Evolutionary conservation across 768 basidiomycete genomes (phyloP).

Genomic region (Polyporus arcularius): DNA sequence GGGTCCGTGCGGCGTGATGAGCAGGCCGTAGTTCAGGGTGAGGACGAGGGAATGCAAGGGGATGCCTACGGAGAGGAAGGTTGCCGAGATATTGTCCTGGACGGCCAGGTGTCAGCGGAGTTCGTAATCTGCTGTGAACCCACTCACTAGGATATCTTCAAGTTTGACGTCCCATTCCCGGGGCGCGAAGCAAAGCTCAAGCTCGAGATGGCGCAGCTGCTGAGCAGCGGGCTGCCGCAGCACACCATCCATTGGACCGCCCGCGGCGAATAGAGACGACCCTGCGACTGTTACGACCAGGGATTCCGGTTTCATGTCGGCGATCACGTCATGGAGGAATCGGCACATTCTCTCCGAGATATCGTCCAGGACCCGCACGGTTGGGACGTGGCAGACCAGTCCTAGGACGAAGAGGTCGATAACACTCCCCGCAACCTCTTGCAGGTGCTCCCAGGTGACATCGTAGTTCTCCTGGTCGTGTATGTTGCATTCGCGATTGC

Average conservation of each 20-base stretch:
- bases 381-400: constrained; percentile 7
- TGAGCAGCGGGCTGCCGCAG: neutral
- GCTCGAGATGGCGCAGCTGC: neutral
- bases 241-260: neutral
- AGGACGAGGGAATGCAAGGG: constrained; percentile 6
- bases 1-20: neutral
- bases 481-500: neutral
- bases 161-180: neutral
- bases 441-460: constrained; percentile 3
- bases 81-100: neutral
- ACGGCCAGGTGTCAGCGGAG: neutral
- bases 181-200: constrained; percentile 4
- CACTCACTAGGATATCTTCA: neutral
- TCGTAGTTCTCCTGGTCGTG: constrained; percentile 5
- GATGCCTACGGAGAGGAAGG: neutral
- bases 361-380: neutral
- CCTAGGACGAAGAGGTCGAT: constrained; percentile 8
- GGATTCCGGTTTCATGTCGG: neutral
- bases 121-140: too few relatives aligned
- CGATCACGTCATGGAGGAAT: neutral
- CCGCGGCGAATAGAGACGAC: neutral
- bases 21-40: constrained; percentile 6
- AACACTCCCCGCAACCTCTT: constrained; percentile 4
- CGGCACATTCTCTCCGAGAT: neutral
- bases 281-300: neutral